These are phyloP conservation scores for Hydrangea macrophylla DNA, from an alignment of 148 eudicot species.

Conservation along the genomic window DNA sequence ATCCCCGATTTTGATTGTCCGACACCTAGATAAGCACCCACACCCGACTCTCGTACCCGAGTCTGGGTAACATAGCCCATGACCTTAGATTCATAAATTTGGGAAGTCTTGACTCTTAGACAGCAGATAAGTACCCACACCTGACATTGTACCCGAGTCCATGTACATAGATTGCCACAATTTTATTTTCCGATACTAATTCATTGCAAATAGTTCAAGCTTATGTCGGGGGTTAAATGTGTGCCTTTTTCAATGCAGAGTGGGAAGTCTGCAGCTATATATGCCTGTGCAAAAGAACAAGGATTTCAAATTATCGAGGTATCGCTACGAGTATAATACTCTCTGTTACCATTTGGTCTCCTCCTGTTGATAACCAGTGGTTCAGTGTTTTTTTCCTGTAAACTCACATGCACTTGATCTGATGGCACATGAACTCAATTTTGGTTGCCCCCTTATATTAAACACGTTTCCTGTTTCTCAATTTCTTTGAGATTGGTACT, in stretches of 20 bases:
- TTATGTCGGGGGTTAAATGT: constrained; percentile 6
- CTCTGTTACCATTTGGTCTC: constrained; percentile 2
- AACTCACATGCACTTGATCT: not conserved
- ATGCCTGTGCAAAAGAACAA: constrained; percentile 97
- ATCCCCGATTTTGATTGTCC: too few species aligned
- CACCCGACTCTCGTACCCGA: too few species aligned
- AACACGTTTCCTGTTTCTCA: too few species aligned
- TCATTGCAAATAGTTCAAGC: not conserved
- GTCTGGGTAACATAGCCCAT: too few species aligned
- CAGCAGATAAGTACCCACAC: too few species aligned
- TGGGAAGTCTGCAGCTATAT: constrained; percentile 97
- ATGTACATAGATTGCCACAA: not conserved
- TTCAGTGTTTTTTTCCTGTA: not conserved
- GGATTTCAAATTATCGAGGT: constrained; percentile 94
- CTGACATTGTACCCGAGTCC: not conserved
- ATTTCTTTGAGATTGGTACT: not conserved
- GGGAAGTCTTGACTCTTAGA: too few species aligned
- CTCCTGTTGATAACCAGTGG: constrained; percentile 4
- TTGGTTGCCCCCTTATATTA: too few species aligned
- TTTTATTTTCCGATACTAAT: not conserved
- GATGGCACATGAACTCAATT: not conserved
- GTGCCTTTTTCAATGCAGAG: constrained; percentile 51
- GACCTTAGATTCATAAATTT: too few species aligned
- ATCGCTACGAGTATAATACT: constrained; percentile 10
- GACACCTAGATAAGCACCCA: too few species aligned